phyloP scores from a whole-genome alignment of 2,329 filamentous ascomycete species.

The Talaromyces marneffei region DNA sequence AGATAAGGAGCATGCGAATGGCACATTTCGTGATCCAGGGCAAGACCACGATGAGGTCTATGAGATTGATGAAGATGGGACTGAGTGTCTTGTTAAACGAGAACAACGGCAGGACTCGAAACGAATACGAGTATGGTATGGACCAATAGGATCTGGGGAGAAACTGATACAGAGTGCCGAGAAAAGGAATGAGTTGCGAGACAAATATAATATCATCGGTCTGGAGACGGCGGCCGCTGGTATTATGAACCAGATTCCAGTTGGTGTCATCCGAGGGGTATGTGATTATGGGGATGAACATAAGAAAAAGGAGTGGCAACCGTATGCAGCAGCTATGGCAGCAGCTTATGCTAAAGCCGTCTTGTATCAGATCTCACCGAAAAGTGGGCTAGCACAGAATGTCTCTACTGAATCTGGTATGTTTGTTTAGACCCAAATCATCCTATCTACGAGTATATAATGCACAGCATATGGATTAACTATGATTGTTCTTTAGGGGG shows the following conservation, averaged over 20 bases:
- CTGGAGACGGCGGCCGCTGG: not conserved
- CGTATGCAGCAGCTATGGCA: not conserved
- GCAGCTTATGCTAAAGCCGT: not conserved
- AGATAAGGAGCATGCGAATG: not conserved
- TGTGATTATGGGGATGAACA: not conserved
- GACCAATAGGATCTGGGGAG: not conserved
- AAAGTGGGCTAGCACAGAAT: not conserved
- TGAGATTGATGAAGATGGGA: not conserved
- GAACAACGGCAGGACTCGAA: not conserved
- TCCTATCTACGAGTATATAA: too few relatives aligned
- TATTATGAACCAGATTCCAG: not conserved
- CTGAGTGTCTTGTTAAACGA: not conserved
- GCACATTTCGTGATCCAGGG: not conserved
- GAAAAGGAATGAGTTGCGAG: not conserved
- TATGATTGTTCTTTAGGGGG: too few relatives aligned
- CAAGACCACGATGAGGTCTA: not conserved
- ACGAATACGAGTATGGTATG: not conserved
- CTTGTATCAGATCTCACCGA: constrained; percentile 1
- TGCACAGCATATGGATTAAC: too few relatives aligned
- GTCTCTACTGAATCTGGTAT: not conserved
- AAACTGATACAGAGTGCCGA: not conserved
- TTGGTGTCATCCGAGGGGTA: not conserved
- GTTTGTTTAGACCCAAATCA: too few relatives aligned
- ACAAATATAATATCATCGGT: not conserved
- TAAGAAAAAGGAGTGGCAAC: not conserved